A percentile compares a stretch with the other conserved stretches of the same genome.
These are phyloP conservation scores for Lodderomyces jiufengensis DNA, from an alignment of 1,139 yeast genomes.

Conservation along the genomic window DNA sequence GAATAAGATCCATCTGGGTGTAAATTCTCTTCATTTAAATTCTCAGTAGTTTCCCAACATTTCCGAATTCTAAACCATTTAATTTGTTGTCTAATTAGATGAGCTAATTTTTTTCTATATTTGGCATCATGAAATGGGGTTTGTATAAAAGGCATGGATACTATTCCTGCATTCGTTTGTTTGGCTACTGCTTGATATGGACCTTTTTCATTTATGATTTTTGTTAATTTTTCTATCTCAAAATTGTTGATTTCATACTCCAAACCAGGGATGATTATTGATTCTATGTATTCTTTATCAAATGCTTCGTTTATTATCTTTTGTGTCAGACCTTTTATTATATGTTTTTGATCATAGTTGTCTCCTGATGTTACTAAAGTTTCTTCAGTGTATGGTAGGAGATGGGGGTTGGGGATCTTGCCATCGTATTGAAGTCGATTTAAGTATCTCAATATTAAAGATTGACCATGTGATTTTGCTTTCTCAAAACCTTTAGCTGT, in stretches of 20 bases:
- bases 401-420: slow-evolving; percentile 32
- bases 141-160: slow-evolving; percentile 26
- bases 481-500: neutral
- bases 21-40: slow-evolving; percentile 9
- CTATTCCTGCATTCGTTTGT: slow-evolving; percentile 31
- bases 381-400: slow-evolving; percentile 29
- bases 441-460: slow-evolving; percentile 25
- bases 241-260: slow-evolving; percentile 35
- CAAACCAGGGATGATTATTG: slow-evolving; percentile 34
- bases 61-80: slow-evolving; percentile 25
- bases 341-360: slow-evolving; percentile 5
- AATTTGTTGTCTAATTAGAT: slow-evolving; percentile 32
- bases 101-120: slow-evolving; percentile 26
- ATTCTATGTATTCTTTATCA: slow-evolving; percentile 32
- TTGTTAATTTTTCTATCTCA: slow-evolving; percentile 18
- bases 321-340: slow-evolving; percentile 5
- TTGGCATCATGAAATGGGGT: slow-evolving; percentile 23
- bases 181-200: slow-evolving; percentile 34
- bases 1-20: slow-evolving; percentile 26
- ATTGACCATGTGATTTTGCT: slow-evolving; percentile 9
- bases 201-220: slow-evolving; percentile 31
- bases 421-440: slow-evolving; percentile 25
- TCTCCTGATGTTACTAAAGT: slow-evolving; percentile 7
- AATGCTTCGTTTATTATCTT: slow-evolving; percentile 17
- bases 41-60: slow-evolving; percentile 12